phyloP scores from a whole-genome alignment of 306 rosid genomes.

The Begonia peltatifolia region DNA sequence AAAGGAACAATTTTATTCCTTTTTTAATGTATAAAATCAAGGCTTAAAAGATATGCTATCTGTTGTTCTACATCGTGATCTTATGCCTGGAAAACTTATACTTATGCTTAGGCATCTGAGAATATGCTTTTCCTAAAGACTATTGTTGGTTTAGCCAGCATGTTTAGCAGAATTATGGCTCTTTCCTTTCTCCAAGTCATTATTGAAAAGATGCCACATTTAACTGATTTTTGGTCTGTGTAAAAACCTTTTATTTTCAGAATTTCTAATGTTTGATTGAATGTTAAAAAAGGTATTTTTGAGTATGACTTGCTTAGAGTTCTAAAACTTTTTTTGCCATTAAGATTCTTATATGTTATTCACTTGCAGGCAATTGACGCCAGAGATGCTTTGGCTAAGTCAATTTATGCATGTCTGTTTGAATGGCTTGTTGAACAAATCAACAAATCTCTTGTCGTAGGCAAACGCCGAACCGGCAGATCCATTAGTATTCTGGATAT shows the following conservation, averaged over 20 bases:
- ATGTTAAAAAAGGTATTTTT: not conserved
- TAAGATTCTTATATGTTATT: not conserved
- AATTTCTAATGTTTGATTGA: not conserved
- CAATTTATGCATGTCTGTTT: constrained; percentile 79
- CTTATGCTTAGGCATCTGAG: no score
- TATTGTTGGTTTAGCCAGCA: not conserved
- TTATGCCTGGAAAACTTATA: no score
- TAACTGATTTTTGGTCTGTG: not conserved
- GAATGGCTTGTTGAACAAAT: constrained; percentile 98
- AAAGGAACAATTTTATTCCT: no score
- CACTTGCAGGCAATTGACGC: constrained; percentile 67
- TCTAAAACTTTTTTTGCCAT: not conserved
- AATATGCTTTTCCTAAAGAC: no score
- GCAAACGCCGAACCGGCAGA: constrained; percentile 95
- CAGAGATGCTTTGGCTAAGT: constrained; percentile 97
- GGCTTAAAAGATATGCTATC: no score
- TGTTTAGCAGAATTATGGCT: not conserved
- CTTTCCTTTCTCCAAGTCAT: not conserved
- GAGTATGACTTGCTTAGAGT: constrained; percentile 1
- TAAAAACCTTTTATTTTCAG: not conserved
- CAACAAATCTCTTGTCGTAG: constrained; percentile 93
- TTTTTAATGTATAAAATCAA: no score
- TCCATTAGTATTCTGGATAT: constrained; percentile 97
- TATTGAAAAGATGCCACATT: not conserved
- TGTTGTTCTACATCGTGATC: no score